Evolutionary conservation across 768 basidiomycete genomes (phyloP), one percentile per base, ranked within the genome.

Genomic region (Dendrothele bispora): DNA sequence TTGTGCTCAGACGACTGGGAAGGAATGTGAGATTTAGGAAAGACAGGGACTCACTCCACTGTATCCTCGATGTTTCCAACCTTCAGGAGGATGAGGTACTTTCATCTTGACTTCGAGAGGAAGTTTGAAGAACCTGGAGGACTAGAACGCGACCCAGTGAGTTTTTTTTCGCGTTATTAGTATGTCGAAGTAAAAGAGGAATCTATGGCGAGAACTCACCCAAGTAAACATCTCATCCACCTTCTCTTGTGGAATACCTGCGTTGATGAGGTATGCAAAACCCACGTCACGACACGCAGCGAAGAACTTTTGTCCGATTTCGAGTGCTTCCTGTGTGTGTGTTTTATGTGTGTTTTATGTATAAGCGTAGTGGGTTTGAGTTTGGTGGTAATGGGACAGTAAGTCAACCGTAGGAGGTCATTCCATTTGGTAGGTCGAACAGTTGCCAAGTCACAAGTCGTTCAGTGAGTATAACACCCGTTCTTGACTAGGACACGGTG

Each of bases 181-280:
- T 5, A 27, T 36, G 1, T 12, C 24, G 24, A 24, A n/a, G 39
- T 40, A 40, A 40, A 5, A 40, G n/a, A n/a, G n/a, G n/a, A n/a
- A 21, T 21, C 8, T 26, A 17, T 24, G 22, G 12, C 42, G 12
- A 14, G 25, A 4, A 26, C 61, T 25, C 36, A 61, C 60, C 63
- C 55, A 59, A 22, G 49, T 39, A 53, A 63, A 63, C 50, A 60
- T 61, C 7, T 44, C 49, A 29, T 60, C 57, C 20, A 62, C 58
- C 36, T 63, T 48, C 6, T 52, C 51, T 34, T 60, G 54, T 8
- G 63, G 55, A 5, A 67, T 58, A 24, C 58, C 51, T 11, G 55
- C 53, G 45, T 69, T 61, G 43, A 56, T 49, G 27, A 66, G 50
- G 51, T 67, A 66, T 25, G 63, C 60, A 58, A 69, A 69, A 3